Evolutionary conservation across 164 flowering plant genomes (phyloP).

Genomic region (Cinnamomum micranthum): DNA sequence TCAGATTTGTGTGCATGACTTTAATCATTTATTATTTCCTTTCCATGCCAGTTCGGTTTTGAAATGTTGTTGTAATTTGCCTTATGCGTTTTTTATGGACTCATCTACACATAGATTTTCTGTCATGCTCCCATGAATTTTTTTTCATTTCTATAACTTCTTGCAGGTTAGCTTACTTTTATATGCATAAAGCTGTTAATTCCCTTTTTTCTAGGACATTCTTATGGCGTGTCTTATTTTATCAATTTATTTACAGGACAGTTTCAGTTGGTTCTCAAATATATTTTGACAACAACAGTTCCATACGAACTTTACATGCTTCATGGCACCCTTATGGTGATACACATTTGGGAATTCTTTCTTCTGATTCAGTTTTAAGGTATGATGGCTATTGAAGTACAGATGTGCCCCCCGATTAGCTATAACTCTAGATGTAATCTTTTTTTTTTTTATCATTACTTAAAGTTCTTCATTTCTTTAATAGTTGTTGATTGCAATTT

Average conservation of each 20-base stretch:
- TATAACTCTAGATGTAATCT: background rate
- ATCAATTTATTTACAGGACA: slow-evolving; percentile 49
- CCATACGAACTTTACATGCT: slow-evolving; percentile 45
- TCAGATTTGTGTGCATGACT: background rate
- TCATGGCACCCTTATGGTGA: slow-evolving; percentile 85
- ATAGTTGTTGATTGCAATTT: background rate
- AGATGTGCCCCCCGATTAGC: background rate
- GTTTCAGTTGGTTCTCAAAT: slow-evolving; percentile 53
- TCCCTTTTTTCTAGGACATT: background rate
- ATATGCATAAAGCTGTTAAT: background rate
- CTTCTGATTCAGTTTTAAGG: slow-evolving; percentile 97
- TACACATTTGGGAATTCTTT: slow-evolving; percentile 77
- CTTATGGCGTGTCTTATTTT: slow-evolving; percentile 4
- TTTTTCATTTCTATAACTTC: background rate
- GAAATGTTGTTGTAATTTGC: background rate
- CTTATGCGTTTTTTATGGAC: background rate
- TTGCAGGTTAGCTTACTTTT: background rate
- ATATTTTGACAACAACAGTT: slow-evolving; percentile 38
- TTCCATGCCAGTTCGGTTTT: background rate
- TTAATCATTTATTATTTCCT: background rate
- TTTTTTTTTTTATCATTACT: background rate
- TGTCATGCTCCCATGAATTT: background rate
- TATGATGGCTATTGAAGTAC: slow-evolving; percentile 13
- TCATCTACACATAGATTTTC: background rate
- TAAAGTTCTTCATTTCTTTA: background rate